A percentile compares a stretch with the other conserved stretches of the same genome.
phyloP scores from a whole-genome alignment of 2,329 filamentous ascomycete genomes.

The Fusarium lateritium region DNA sequence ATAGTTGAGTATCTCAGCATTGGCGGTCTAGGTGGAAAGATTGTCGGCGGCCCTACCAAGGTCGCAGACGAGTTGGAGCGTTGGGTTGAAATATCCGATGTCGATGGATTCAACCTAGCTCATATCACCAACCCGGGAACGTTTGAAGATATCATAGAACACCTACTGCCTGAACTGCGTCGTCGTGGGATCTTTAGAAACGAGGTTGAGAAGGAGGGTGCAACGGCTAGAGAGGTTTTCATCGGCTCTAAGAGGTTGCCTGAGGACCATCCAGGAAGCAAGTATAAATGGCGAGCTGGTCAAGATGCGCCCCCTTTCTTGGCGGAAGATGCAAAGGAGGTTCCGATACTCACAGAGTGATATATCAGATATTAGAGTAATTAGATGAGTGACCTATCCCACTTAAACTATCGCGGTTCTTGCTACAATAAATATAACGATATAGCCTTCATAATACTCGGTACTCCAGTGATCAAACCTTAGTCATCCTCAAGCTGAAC shows the following conservation, averaged over 20 bases:
- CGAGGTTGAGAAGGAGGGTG: neutral
- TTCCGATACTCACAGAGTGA: neutral
- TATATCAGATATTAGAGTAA: too few relatives aligned
- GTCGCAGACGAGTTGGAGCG: neutral
- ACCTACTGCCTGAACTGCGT: neutral
- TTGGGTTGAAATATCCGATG: neutral
- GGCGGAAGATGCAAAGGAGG: neutral
- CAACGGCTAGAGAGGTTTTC: slow-evolving; percentile 11
- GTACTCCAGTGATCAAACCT: too few relatives aligned
- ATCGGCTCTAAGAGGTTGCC: slow-evolving; percentile 16
- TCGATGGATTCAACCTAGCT: neutral
- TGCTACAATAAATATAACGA: too few relatives aligned
- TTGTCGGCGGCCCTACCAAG: neutral
- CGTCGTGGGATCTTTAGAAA: neutral
- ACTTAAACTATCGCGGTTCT: too few relatives aligned
- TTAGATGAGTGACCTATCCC: too few relatives aligned
- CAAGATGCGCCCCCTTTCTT: neutral
- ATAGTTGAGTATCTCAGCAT: neutral
- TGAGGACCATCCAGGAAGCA: slow-evolving; percentile 11
- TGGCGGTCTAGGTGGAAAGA: neutral
- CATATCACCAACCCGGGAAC: neutral
- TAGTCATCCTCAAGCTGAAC: too few relatives aligned
- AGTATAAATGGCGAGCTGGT: slow-evolving; percentile 13
- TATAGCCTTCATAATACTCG: too few relatives aligned
- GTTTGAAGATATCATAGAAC: neutral